Evolutionary conservation across 192 early-diverging fungal species (phyloP), one percentile per base, ranked within the genome.

Genomic region (Coemansia furcata): DNA sequence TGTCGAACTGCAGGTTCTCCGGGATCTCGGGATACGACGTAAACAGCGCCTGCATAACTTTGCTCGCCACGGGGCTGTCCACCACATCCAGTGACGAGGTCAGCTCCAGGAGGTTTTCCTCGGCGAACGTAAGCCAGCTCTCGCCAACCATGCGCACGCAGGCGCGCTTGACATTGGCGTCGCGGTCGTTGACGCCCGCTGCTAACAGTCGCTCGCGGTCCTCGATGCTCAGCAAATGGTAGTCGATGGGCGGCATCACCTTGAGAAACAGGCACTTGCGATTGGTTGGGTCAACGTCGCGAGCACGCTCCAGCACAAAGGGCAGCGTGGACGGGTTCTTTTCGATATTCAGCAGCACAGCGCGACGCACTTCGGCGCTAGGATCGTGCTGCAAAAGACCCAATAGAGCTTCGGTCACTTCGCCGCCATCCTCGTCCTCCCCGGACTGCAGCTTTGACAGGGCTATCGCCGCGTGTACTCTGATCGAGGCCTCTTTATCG

Each of bases 181-280:
- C 92, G 62, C 92, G 87, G 80, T 96, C 94, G n/a, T 86, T 89
- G 38, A 96, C 75, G 5, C 93, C 94, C 50, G 85, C 88, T 6
- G 85, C 78, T 36, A 96, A 78, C 38, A 96, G 73, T 44, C 84
- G 73, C 49, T 93, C 89, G 19, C 92, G 84, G 21, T 91, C 87
- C 14, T 88, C 86, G 32, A 89, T 85, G 17, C 87, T 86, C 10
- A 96, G 69, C 49, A 86, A 58, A 23, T 84, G 85, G 72, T 93
- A 91, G 73, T 92, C 90, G 10, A 92, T 84, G 15, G 88, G 85
- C 10, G 86, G 82, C 84, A 89, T 83, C n/a, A 89, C 86, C 65
- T 88, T 90, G 55, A 84, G 63, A 66, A 87, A 94, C 19, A 93
- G 85, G 62, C 85, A 81, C 46, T 90, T 85, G 44, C 94, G 83